Conservation (phyloP, 345 rosid genomes). For the Luvunga scandens region DNA sequence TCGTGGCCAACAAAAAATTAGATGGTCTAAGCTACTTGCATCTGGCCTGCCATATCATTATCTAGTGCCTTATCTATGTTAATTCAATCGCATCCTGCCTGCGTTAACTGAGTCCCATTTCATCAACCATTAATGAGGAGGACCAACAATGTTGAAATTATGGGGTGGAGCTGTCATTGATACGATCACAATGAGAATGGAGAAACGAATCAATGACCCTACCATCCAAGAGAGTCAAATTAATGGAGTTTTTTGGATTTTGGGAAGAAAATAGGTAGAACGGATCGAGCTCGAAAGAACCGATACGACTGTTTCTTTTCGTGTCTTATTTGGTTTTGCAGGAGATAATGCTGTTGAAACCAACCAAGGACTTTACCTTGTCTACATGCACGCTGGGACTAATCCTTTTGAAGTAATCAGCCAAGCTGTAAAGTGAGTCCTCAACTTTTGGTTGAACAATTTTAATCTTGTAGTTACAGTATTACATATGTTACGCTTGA, state of each 20-base stretch:
- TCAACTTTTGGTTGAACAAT: neutral
- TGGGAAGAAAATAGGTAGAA: slow-evolving; percentile 28
- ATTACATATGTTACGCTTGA: neutral
- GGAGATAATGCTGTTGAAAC: slow-evolving; percentile 92
- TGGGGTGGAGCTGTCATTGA: slow-evolving; percentile 32
- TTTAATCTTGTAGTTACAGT: neutral
- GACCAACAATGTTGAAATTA: slow-evolving; percentile 15
- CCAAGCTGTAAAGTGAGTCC: slow-evolving; percentile 81
- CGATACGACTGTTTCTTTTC: slow-evolving; percentile 33
- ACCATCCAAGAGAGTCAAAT: slow-evolving; percentile 27
- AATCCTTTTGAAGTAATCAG: slow-evolving; percentile 94
- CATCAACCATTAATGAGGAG: slow-evolving; percentile 19
- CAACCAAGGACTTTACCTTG: slow-evolving; percentile 75
- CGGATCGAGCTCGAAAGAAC: slow-evolving; percentile 34
- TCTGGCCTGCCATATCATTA: slow-evolving; percentile 8
- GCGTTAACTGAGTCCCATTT: slow-evolving; percentile 21
- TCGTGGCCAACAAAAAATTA: neutral
- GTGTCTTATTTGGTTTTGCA: slow-evolving; percentile 50
- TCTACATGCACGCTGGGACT: slow-evolving; percentile 93
- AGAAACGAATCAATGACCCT: slow-evolving; percentile 26
- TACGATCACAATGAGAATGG: slow-evolving; percentile 26
- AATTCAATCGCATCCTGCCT: slow-evolving; percentile 16
- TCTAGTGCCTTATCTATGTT: slow-evolving; percentile 15
- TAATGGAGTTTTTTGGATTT: slow-evolving; percentile 30
- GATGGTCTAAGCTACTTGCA: slow-evolving; percentile 16